These are phyloP conservation scores for Hanseniaspora taiwanica DNA, from an alignment of 805 yeast species.

Conservation along the genomic window DNA sequence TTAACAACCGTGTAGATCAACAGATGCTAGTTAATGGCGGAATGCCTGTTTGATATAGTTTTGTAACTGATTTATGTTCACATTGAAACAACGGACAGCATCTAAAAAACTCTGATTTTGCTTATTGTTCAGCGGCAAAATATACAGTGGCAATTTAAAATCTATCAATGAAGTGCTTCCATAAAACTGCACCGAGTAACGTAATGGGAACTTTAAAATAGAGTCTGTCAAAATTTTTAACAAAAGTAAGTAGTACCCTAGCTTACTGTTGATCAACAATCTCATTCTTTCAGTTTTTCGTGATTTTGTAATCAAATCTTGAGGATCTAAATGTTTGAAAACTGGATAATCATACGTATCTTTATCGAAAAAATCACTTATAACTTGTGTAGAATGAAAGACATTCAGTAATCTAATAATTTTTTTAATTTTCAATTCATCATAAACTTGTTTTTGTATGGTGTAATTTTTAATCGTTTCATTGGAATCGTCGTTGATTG, in stretches of 20 bases:
- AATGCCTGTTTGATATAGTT: slow-evolving; percentile 15
- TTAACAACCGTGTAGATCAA: slow-evolving; percentile 33
- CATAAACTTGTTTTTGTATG: slow-evolving; percentile 3
- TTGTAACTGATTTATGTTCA: slow-evolving; percentile 15
- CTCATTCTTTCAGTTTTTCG: slow-evolving; percentile 6
- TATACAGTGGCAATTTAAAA: slow-evolving; percentile 12
- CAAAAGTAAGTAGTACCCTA: slow-evolving; percentile 19
- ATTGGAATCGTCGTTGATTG: slow-evolving; percentile 5
- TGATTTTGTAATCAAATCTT: slow-evolving; percentile 6
- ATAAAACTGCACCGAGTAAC: slow-evolving; percentile 13
- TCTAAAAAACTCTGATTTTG: slow-evolving; percentile 8
- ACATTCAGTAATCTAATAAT: background rate
- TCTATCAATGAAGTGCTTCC: slow-evolving; percentile 19
- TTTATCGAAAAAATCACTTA: background rate
- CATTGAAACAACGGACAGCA: slow-evolving; percentile 14
- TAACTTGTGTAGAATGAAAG: background rate
- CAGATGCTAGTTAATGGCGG: slow-evolving; percentile 40
- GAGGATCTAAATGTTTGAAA: slow-evolving; percentile 8
- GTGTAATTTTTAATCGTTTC: slow-evolving; percentile 4
- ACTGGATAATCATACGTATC: background rate
- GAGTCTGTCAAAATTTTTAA: slow-evolving; percentile 12
- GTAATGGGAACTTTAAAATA: slow-evolving; percentile 12
- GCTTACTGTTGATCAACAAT: slow-evolving; percentile 10
- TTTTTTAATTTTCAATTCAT: background rate
- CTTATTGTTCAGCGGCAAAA: slow-evolving; percentile 9